A percentile compares a stretch with the other conserved stretches of the same genome.
Evolutionary conservation across 73 alveolate genomes (phyloP).

Genomic region (Paramecium sexaurelia): DNA sequence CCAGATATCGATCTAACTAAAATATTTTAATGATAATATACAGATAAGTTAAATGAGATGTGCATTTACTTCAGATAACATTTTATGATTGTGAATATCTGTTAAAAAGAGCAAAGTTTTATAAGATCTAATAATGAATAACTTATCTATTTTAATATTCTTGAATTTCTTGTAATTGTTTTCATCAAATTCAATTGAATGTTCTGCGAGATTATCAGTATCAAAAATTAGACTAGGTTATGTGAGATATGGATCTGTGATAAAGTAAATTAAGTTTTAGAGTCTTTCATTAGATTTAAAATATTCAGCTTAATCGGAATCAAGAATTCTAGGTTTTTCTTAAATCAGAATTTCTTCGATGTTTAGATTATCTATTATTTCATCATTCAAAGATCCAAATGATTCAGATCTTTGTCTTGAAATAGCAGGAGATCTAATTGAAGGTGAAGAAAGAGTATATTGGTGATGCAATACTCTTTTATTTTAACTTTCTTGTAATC

Average conservation of each 20-base stretch:
- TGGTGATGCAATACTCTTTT: background rate
- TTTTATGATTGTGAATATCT: slow-evolving; percentile 10
- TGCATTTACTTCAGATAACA: background rate
- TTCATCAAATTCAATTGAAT: background rate
- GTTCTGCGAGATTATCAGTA: background rate
- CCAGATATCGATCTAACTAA: slow-evolving; percentile 11
- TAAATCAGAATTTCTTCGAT: background rate
- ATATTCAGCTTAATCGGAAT: background rate
- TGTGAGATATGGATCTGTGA: background rate
- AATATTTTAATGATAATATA: background rate
- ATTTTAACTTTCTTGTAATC: background rate
- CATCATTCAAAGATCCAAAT: background rate
- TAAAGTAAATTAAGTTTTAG: background rate
- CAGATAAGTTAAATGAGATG: background rate
- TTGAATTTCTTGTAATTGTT: background rate
- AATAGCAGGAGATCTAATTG: background rate
- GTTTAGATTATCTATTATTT: background rate
- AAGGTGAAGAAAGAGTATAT: background rate
- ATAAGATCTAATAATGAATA: slow-evolving; percentile 1
- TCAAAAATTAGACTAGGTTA: background rate
- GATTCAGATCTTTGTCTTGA: background rate
- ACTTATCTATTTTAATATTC: background rate
- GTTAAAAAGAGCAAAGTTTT: slow-evolving; percentile 16
- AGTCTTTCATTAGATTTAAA: background rate
- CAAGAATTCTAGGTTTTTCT: background rate